These are phyloP conservation scores for Pyrrhoderma noxium DNA, from an alignment of 1,284 basidiomycete species.

Conservation along the genomic window DNA sequence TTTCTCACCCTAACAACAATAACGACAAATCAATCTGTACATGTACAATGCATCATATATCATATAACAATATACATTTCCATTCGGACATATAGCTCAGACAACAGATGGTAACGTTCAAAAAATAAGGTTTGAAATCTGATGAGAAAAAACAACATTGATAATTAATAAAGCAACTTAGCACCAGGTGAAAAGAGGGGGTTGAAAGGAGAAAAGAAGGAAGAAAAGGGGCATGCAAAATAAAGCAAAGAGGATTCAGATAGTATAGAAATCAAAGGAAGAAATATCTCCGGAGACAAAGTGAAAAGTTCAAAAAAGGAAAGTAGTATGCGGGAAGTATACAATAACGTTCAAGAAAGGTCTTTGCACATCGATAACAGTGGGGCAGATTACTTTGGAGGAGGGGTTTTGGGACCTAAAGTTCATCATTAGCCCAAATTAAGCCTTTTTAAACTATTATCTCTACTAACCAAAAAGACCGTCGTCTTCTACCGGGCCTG, in stretches of 20 bases:
- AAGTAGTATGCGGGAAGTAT: no score
- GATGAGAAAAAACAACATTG: not conserved
- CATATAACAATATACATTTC: no score
- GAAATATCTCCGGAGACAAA: not conserved
- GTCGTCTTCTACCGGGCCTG: constrained; percentile 33
- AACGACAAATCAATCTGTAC: no score
- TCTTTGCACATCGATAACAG: no score
- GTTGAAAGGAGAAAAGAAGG: not conserved
- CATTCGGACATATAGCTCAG: no score
- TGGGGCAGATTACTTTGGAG: constrained; percentile 11
- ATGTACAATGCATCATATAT: no score
- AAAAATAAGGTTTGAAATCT: no score
- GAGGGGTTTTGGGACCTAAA: constrained; percentile 15
- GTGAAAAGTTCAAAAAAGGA: not conserved
- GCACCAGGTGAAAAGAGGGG: not conserved
- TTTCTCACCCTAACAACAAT: not conserved
- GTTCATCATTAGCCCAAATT: not conserved
- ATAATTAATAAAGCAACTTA: not conserved
- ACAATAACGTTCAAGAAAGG: no score
- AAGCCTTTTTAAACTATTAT: no score
- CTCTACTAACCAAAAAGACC: constrained; percentile 59
- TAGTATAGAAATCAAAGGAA: not conserved
- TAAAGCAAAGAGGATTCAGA: not conserved
- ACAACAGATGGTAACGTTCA: no score
- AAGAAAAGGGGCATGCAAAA: not conserved